Evolutionary conservation across 2,329 filamentous ascomycete species (phyloP), one percentile per base, ranked within the genome.

Genomic region (Aciculosporium take): DNA sequence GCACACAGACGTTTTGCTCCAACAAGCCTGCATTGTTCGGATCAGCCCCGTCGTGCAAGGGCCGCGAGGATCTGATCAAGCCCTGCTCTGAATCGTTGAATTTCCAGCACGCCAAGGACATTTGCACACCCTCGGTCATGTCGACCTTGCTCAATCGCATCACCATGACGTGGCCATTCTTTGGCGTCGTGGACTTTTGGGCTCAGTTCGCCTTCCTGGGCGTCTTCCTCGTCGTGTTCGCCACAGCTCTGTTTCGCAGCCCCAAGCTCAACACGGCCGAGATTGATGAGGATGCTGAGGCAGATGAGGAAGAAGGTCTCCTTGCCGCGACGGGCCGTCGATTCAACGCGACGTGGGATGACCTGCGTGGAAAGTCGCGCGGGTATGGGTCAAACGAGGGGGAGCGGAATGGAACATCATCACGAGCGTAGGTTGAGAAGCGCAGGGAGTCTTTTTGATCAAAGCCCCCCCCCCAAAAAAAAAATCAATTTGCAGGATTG

Each of bases 171-270:
- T 98, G 91, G 72, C 88, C 91, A 5, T 86, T 95, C 57, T 94
- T 98, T 55, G 91, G 91, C 9, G 78, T 81, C 9, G 66, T 96
- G n/a, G 75, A 85, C 50, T 98, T 96, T 61, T 98, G 88, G 87
- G 84, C 87, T 0, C 91, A 98, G 54, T 96, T 95, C 56, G 83
- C 74, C 10, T 96, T 98, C 64, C 63, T 98, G 33, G 81, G 63
- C 27, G 70, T 95, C 17, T 95, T 94, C 60, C 60, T 94, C 8
- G 63, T 94, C 41, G 79, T 94, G 10, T 84, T 94, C 51, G 45
- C 86, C 18, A 82, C 84, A 1, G 77, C 83, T 3, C 64, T 95
- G 0, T 81, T 96, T 69, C 78, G 82, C 32, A 79, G 86, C 1
- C 88, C 89, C 0, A 79, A 73, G 54, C 61, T 94, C 28, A 77